These are phyloP conservation scores for Paspalum vaginatum DNA, from an alignment of 176 grass and related monocot species.

Conservation along the genomic window DNA sequence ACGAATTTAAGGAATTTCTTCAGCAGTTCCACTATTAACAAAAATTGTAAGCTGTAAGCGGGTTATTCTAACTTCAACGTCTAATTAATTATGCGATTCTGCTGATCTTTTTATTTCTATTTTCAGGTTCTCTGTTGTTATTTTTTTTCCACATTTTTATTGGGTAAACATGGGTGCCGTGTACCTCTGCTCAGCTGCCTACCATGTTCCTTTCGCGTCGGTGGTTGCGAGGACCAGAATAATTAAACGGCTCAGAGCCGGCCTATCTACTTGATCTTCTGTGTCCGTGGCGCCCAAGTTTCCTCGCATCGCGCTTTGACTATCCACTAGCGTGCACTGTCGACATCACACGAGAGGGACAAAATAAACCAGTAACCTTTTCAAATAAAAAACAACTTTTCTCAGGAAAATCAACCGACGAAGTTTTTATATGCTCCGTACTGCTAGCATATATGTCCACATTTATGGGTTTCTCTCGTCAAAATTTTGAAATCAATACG, in stretches of 20 bases:
- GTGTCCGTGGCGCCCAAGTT: conserved; percentile 38
- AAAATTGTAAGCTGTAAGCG: not conserved
- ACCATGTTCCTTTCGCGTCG: too few species aligned
- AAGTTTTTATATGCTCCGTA: not conserved
- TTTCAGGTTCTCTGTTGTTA: not conserved
- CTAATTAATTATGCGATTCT: not conserved
- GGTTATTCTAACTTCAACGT: not conserved
- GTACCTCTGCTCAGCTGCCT: too few species aligned
- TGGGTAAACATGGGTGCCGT: too few species aligned
- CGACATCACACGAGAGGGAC: not conserved
- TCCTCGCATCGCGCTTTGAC: not conserved
- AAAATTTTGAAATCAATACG: too few species aligned
- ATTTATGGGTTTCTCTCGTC: not conserved
- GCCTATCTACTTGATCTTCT: not conserved
- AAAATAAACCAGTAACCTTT: not conserved
- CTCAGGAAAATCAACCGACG: too few species aligned
- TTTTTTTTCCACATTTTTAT: not conserved
- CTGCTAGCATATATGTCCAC: not conserved
- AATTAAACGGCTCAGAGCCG: not conserved
- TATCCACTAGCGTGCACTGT: not conserved
- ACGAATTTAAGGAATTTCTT: not conserved
- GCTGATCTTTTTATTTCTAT: not conserved
- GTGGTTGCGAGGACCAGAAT: not conserved
- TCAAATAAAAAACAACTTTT: not conserved
- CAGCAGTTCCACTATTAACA: not conserved